Base-by-base conservation (phyloP, 1,139 yeast genomes). In the Taphrina pruni region DNA sequence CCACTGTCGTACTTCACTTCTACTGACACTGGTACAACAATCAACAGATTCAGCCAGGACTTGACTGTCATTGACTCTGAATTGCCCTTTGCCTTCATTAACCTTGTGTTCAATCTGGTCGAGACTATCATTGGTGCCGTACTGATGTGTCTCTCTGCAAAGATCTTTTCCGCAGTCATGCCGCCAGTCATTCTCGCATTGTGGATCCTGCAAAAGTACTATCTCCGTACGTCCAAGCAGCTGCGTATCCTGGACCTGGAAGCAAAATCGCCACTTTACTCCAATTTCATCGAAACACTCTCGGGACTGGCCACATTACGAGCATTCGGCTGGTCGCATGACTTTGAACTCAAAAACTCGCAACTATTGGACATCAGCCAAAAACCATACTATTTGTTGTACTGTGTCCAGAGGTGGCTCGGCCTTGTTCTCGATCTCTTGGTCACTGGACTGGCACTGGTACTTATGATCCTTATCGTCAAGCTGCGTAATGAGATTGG, bases 241-340 rank as follows among this genome's bases (percentile, higher is more conserved):
- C 80, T 91, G 72, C 91, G 91, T 78, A 85, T 97, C 74, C 79
- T 90, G 75, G 97, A 91, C 77, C 84, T 71, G 9, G 54, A 50
- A 21, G 54, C 54, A 21, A 50, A 50, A 2, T 50, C 54, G 6
- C 98, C 98, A 43, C 89, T 94, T 60, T 94, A 86, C 79, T 96
- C 98, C 6, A 97, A 94, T 77, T 94, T 94, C 85, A 98, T 93
- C 79, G 99, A 94, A 79, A 90, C 97, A 8, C 83, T 94, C 75
- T 87, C 86, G 48, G 99, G 99, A 76, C 91, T 92, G 46, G 87
- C 97, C n/a, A 93, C 98, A 1, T 92, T 94, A 73, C 88, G 99
- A 79, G 99, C 99, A 5, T 94, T 90, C 78, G 97, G 97, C 73
- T 93, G 90, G 75, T 83, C 91, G 82, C 84, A 85, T 75, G 92